Evolutionary conservation across 2,329 filamentous ascomycete genomes (phyloP), one percentile per base, ranked within the genome.

Genomic region (Proliferodiscus dingleyae): DNA sequence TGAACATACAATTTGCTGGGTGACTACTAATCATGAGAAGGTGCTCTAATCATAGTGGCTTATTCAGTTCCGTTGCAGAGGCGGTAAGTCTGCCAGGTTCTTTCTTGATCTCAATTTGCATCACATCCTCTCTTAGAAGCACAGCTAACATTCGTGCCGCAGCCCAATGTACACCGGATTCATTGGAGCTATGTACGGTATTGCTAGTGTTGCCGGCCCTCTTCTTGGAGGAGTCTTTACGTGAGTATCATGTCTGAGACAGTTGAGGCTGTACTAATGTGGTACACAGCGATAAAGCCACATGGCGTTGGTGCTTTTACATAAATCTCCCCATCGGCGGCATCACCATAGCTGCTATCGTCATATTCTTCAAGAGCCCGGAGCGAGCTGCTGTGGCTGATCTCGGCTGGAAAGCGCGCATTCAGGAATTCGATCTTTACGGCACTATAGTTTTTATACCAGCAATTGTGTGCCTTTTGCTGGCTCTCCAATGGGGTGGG

Each of bases 361-460:
- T 67, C 8, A 51, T 70, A 47, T 63, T 66, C 45, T 67, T 70
- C 52, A 70, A 73, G 60, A 41, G 41, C 37, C 46, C 47, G 10
- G 32, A 45, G 21, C 28, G 44, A 29, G 46, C 38, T 15, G 46
- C 38, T 7, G 23, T 49, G 18, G 38, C 47, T n/a, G 41, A 49
- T 37, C 33, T 50, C 3, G 45, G 46, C 13, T 51, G 51, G 45
- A 48, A 42, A 24, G 51, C 43, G 5, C 50, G 46, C 24, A 15
- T 61, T 5, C 40, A 55, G 19, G 54, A 59, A 33, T 61, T 66
- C 41, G 65, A 68, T 46, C 49, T 64, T 5, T 48, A 66, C 19
- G 66, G 67, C 1, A 57, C 55, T n/a, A 48, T 60, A 11, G 41
- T 55, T 19, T 50, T 58, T 10, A 54, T 60, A 33, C 56, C 57